Conservation (phyloP, 371 early-diverging fungal species). For the Mucor sp. region DNA sequence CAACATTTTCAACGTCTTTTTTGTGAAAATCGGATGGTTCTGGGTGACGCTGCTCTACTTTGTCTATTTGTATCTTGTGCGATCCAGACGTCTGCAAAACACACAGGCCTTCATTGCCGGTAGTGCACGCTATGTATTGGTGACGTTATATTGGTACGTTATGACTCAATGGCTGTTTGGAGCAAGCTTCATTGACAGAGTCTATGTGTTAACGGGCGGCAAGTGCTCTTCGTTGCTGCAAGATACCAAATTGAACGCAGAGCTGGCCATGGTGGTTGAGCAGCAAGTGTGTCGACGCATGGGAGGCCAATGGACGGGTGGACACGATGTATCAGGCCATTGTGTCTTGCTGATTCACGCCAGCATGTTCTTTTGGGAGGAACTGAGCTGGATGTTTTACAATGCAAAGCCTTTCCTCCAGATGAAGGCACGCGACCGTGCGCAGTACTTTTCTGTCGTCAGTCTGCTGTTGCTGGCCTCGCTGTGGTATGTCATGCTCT, state of each 20-base stretch:
- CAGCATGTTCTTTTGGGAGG: constrained; percentile 79
- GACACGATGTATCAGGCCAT: constrained; percentile 89
- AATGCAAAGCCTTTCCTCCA: constrained; percentile 22
- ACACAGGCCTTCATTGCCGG: constrained; percentile 30
- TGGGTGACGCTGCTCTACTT: constrained; percentile 69
- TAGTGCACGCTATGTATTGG: constrained; percentile 58
- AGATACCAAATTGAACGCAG: constrained; percentile 5
- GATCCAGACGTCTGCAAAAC: constrained; percentile 15
- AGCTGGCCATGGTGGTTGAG: constrained; percentile 23
- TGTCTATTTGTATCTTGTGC: constrained; percentile 33
- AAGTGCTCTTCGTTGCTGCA: constrained; percentile 36
- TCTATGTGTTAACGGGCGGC: constrained; percentile 76
- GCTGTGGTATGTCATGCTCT: constrained; percentile 78
- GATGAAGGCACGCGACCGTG: constrained; percentile 13
- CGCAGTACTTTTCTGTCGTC: constrained; percentile 37
- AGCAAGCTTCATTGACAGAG: constrained; percentile 78
- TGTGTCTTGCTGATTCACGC: constrained; percentile 86
- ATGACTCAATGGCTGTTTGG: constrained; percentile 87
- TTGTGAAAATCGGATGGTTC: constrained; percentile 89
- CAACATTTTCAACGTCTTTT: constrained; percentile 74
- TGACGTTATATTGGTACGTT: constrained; percentile 82
- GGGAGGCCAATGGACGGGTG: constrained; percentile 80
- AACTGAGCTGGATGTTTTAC: constrained; percentile 48
- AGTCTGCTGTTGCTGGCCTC: constrained; percentile 37
- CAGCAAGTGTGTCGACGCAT: constrained; percentile 55